Conservation (phyloP, 768 basidiomycete species). For the Mycena rosella region DNA sequence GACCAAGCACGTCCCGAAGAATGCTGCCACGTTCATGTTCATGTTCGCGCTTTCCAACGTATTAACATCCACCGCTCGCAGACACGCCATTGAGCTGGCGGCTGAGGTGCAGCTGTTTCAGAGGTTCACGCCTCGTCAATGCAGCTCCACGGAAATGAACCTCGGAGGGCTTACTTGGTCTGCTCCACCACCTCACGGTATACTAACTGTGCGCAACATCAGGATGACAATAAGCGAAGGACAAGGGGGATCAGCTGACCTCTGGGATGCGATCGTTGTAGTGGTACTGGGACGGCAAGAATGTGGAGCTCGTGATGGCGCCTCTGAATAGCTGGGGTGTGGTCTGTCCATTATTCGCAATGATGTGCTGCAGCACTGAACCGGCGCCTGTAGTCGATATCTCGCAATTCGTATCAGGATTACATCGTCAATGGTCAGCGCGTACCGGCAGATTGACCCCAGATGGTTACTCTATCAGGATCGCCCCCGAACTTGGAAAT, state of each 20-base stretch:
- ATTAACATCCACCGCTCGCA: conserved; percentile 40
- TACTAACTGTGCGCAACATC: not conserved
- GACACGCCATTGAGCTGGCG: conserved; percentile 39
- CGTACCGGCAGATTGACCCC: conserved; percentile 45
- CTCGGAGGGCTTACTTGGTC: conserved; percentile 35
- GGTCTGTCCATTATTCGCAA: conserved; percentile 10
- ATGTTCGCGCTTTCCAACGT: conserved; percentile 41
- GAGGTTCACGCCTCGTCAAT: too few relatives aligned
- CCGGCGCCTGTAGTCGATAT: not conserved
- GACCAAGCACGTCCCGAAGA: conserved; percentile 42
- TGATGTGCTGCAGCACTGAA: conserved; percentile 10
- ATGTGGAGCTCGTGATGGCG: conserved; percentile 48
- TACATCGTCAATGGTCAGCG: too few relatives aligned
- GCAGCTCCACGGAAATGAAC: too few relatives aligned
- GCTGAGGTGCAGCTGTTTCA: not conserved
- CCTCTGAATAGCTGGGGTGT: conserved; percentile 44
- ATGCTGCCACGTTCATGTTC: conserved; percentile 34
- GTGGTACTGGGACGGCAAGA: conserved; percentile 47
- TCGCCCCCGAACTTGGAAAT: conserved; percentile 39
- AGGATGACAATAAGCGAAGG: not conserved
- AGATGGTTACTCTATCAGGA: conserved; percentile 42
- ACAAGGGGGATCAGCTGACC: conserved; percentile 10
- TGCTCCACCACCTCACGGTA: conserved; percentile 34
- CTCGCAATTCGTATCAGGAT: not conserved
- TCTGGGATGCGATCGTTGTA: conserved; percentile 44